phyloP scores from a whole-genome alignment of 345 rosid species.

The Brassica incana region DNA sequence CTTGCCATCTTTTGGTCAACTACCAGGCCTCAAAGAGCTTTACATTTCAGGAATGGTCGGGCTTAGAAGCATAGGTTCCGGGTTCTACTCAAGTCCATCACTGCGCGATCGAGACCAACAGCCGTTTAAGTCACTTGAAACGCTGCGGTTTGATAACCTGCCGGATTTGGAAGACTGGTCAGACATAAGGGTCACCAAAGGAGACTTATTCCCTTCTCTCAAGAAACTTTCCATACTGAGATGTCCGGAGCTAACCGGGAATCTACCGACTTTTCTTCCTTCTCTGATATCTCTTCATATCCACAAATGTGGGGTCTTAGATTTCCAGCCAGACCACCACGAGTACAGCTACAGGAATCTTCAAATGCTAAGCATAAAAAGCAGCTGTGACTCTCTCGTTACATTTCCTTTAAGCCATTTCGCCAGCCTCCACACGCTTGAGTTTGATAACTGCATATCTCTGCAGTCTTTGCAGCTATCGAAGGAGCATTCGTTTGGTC shows the following conservation, averaged over 20 bases:
- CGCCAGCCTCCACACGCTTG: slow-evolving; percentile 31
- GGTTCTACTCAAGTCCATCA: slow-evolving; percentile 28
- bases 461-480: slow-evolving; percentile 25
- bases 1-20: slow-evolving; percentile 47
- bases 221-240: slow-evolving; percentile 33
- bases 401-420: slow-evolving; percentile 35
- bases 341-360: slow-evolving; percentile 29
- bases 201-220: slow-evolving; percentile 44
- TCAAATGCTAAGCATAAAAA: slow-evolving; percentile 29
- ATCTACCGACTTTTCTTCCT: slow-evolving; percentile 40
- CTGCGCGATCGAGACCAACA: slow-evolving; percentile 20
- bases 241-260: slow-evolving; percentile 33
- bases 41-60: slow-evolving; percentile 37
- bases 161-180: slow-evolving; percentile 41
- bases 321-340: slow-evolving; percentile 27
- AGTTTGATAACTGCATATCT: slow-evolving; percentile 32
- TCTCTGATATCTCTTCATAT: slow-evolving; percentile 36
- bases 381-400: slow-evolving; percentile 38
- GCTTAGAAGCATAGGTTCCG: slow-evolving; percentile 32
- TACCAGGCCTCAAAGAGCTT: slow-evolving; percentile 45
- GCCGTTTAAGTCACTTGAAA: slow-evolving; percentile 41
- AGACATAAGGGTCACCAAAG: slow-evolving; percentile 10
- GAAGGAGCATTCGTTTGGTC: slow-evolving; percentile 15
- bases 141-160: slow-evolving; percentile 34
- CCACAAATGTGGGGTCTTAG: slow-evolving; percentile 27